Percentiles rank a stretch among this genome's conserved stretches.
These are phyloP conservation scores for Tolypocladium ovalisporum DNA, from an alignment of 2,329 filamentous ascomycete genomes.

Conservation along the genomic window DNA sequence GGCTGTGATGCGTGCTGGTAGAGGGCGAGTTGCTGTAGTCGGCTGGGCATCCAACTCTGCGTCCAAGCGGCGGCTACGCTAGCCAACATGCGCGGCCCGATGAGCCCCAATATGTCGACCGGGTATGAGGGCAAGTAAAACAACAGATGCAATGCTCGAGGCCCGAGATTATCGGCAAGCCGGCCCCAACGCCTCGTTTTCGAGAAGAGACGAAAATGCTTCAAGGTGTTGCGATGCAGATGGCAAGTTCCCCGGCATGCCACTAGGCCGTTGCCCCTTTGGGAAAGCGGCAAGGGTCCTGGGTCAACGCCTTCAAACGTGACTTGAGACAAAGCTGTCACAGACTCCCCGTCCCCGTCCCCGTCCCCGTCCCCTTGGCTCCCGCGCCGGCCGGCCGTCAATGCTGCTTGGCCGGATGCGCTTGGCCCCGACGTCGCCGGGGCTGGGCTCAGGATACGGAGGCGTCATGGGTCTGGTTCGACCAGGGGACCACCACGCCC, in stretches of 20 bases:
- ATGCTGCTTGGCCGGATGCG: slow-evolving; percentile 7
- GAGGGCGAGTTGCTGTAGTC: neutral
- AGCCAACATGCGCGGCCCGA: neutral
- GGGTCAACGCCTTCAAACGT: neutral
- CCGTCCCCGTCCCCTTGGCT: neutral
- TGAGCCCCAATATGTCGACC: neutral
- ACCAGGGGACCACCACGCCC: slow-evolving; percentile 1
- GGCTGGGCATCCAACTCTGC: neutral
- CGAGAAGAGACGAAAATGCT: neutral
- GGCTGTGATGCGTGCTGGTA: neutral
- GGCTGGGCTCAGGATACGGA: neutral
- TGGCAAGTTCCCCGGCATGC: neutral
- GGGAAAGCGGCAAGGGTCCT: neutral
- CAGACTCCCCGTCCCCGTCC: slow-evolving; percentile 10
- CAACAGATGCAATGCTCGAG: neutral
- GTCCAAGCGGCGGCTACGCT: neutral
- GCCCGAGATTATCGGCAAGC: neutral
- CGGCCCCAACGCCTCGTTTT: neutral
- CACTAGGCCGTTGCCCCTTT: neutral
- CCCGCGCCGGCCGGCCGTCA: neutral
- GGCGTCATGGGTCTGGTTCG: neutral
- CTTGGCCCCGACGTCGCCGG: slow-evolving; percentile 3
- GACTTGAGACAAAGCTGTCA: slow-evolving; percentile 20
- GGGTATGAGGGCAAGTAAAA: neutral
- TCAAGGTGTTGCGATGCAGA: neutral